phyloP scores from a whole-genome alignment of 108 stramenopile species.

The Schizochytrium sp. region DNA sequence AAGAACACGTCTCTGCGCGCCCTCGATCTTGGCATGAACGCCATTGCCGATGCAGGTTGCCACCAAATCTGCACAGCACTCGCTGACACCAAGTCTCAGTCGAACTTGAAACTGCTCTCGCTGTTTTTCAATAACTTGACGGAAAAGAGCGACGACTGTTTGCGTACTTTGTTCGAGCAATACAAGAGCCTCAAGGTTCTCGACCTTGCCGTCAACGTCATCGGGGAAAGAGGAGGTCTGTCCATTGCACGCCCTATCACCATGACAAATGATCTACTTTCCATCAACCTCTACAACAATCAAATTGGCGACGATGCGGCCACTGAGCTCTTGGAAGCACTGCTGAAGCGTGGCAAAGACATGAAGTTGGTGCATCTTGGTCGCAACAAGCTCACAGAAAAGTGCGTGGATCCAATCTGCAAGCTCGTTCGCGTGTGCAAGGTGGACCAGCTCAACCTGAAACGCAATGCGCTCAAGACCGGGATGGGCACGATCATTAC shows the following conservation, averaged over 20 bases:
- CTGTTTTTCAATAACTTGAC: too few relatives aligned
- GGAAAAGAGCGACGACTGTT: too few relatives aligned
- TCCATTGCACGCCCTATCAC: too few relatives aligned
- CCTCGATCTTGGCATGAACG: too few relatives aligned
- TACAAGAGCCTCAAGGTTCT: too few relatives aligned
- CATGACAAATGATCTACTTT: neutral
- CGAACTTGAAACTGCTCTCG: too few relatives aligned
- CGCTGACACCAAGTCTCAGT: too few relatives aligned
- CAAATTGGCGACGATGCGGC: neutral
- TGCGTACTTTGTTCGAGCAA: too few relatives aligned
- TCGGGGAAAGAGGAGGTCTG: too few relatives aligned
- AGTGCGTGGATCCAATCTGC: neutral
- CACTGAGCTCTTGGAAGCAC: neutral
- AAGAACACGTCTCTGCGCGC: neutral
- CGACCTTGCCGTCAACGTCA: too few relatives aligned
- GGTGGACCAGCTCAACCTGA: neutral
- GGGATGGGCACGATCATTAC: neutral
- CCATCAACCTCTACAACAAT: neutral
- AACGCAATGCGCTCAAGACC: neutral
- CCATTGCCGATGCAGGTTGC: too few relatives aligned
- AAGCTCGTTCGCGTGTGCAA: neutral
- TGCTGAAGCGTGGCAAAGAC: neutral
- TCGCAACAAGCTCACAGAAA: neutral
- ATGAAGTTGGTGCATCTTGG: neutral
- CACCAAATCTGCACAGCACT: too few relatives aligned